Conservation (phyloP, 495 filamentous ascomycete species). For the Xylaria scruposa region DNA sequence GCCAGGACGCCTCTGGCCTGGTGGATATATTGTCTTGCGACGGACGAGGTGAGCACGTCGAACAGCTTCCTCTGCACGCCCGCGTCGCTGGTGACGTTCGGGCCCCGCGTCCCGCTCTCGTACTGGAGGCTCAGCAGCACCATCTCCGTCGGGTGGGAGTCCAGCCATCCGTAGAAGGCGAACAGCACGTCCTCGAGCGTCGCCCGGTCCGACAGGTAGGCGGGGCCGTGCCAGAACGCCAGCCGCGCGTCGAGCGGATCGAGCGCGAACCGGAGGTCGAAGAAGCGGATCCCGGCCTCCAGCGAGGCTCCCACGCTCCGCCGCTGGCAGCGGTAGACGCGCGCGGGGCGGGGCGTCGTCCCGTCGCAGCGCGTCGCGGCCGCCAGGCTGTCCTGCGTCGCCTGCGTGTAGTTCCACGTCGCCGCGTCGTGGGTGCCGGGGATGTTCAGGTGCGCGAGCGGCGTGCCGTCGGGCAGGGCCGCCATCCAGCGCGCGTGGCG, state of each 20-base stretch:
- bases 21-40: constrained; percentile 62
- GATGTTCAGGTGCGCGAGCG: constrained; percentile 57
- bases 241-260: constrained; percentile 54
- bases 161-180: constrained; percentile 63
- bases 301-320: constrained; percentile 47
- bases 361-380: constrained; percentile 49
- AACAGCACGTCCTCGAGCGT: constrained; percentile 57
- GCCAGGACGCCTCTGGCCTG: constrained; percentile 68
- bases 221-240: constrained; percentile 58
- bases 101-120: constrained; percentile 72
- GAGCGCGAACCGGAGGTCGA: constrained; percentile 58
- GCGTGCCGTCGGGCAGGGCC: constrained; percentile 47
- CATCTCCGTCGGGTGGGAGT: constrained; percentile 69
- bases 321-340: constrained; percentile 53
- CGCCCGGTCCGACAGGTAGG: constrained; percentile 52
- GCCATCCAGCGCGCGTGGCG: constrained; percentile 57
- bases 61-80: constrained; percentile 67
- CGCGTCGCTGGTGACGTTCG: constrained; percentile 58
- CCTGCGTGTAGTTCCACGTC: constrained; percentile 61
- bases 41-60: constrained; percentile 64
- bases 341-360: constrained; percentile 37
- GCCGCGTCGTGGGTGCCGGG: constrained; percentile 62
- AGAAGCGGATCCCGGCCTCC: constrained; percentile 56
- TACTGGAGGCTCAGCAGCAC: constrained; percentile 84
- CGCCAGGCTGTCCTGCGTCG: constrained; percentile 48